phyloP scores from a whole-genome alignment of 495 filamentous ascomycete genomes.

The Trichoderma virens region DNA sequence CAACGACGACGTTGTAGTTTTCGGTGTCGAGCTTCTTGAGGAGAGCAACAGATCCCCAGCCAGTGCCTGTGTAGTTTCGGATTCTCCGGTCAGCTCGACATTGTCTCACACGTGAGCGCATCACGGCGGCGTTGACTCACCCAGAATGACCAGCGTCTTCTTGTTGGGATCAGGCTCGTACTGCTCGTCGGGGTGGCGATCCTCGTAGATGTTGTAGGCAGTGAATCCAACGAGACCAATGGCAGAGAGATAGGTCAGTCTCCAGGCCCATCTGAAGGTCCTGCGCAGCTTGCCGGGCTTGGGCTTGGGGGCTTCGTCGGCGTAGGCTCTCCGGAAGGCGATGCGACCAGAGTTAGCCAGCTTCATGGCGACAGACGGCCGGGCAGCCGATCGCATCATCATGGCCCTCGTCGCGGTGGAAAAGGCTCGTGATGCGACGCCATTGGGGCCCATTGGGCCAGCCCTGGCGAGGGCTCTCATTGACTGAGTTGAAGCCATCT shows the following conservation, averaged over 20 bases:
- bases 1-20: slow-evolving; percentile 96
- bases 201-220: slow-evolving; percentile 71
- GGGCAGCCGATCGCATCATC: not conserved
- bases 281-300: slow-evolving; percentile 32
- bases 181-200: slow-evolving; percentile 77
- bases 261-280: slow-evolving; percentile 52
- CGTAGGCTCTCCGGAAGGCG: slow-evolving; percentile 31
- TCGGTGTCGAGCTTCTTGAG: slow-evolving; percentile 97
- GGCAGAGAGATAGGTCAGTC: slow-evolving; percentile 62
- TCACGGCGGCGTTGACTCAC: slow-evolving; percentile 44
- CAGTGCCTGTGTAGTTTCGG: slow-evolving; percentile 62
- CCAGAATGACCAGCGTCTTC: slow-evolving; percentile 95
- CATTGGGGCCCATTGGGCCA: slow-evolving; percentile 1
- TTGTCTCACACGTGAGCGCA: slow-evolving; percentile 4
- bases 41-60: slow-evolving; percentile 93
- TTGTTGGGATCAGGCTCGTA: slow-evolving; percentile 72
- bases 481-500: slow-evolving; percentile 6
- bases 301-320: slow-evolving; percentile 29
- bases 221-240: slow-evolving; percentile 61
- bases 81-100: not conserved
- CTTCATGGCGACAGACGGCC: slow-evolving; percentile 5
- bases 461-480: slow-evolving; percentile 6
- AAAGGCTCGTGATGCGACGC: slow-evolving; percentile 21
- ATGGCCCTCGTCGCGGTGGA: slow-evolving; percentile 12
- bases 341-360: slow-evolving; percentile 21